A percentile compares a stretch with the other conserved stretches of the same genome.
phyloP scores from a whole-genome alignment of 306 rosid genomes.

The Prunus armeniaca region DNA sequence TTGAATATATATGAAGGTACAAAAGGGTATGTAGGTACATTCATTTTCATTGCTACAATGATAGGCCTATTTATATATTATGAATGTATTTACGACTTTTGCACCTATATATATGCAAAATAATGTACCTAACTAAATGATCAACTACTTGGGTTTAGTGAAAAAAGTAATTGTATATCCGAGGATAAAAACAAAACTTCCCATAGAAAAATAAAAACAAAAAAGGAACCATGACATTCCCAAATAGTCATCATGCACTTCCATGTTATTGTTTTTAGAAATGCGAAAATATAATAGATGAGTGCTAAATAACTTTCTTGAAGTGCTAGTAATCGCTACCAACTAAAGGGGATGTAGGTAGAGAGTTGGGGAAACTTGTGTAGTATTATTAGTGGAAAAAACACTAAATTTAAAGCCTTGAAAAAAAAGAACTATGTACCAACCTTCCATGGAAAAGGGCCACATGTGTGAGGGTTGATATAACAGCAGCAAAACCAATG shows the following conservation, averaged over 20 bases:
- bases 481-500: constrained; percentile 59
- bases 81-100: background rate
- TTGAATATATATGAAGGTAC: background rate
- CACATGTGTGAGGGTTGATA: constrained; percentile 59
- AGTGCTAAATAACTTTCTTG: too few species aligned
- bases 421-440: background rate
- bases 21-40: background rate
- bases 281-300: too few species aligned
- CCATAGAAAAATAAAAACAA: background rate
- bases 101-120: background rate
- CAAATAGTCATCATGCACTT: background rate
- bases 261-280: too few species aligned
- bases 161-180: background rate
- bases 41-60: background rate
- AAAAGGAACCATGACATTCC: background rate
- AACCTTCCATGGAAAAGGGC: constrained; percentile 65
- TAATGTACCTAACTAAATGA: background rate
- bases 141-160: background rate
- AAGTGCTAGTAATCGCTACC: too few species aligned
- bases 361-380: too few species aligned
- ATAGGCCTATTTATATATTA: background rate
- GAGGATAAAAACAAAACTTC: background rate
- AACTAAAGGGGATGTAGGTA: too few species aligned
- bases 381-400: too few species aligned
- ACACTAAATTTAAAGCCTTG: too few species aligned